Conservation (phyloP, 306 rosid genomes). For the Sesbania bispinosa region DNA sequence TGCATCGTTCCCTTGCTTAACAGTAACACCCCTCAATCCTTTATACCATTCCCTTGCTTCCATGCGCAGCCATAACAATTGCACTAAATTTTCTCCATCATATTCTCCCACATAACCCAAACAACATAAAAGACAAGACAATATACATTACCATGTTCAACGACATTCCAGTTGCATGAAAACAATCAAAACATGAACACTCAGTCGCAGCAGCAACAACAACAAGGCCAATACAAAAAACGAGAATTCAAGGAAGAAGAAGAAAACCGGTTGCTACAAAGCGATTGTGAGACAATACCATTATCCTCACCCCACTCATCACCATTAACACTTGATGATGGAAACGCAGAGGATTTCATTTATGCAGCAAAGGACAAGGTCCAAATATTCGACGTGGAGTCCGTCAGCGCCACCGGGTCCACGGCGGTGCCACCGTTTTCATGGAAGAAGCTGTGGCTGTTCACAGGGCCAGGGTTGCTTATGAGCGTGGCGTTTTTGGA, state of each 20-base stretch:
- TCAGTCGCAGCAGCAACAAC: not conserved
- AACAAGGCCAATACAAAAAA: not conserved
- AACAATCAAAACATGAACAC: slow-evolving; percentile 28
- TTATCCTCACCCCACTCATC: slow-evolving; percentile 1
- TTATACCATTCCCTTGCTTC: slow-evolving; percentile 13
- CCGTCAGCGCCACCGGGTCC: not conserved
- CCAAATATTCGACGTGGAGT: slow-evolving; percentile 40
- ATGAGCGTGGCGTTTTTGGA: slow-evolving; percentile 82
- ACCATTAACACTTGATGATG: not conserved
- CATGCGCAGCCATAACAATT: slow-evolving; percentile 18
- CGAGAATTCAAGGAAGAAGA: slow-evolving; percentile 13
- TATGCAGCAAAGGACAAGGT: slow-evolving; percentile 41
- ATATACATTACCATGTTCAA: not conserved
- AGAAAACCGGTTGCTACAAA: slow-evolving; percentile 15
- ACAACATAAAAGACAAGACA: not conserved
- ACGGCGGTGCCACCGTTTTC: slow-evolving; percentile 48
- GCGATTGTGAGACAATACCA: slow-evolving; percentile 32
- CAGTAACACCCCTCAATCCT: slow-evolving; percentile 23
- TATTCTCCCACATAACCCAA: slow-evolving; percentile 22
- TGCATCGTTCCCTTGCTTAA: not conserved
- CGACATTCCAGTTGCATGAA: not conserved
- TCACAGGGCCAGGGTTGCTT: slow-evolving; percentile 71
- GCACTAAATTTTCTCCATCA: slow-evolving; percentile 30
- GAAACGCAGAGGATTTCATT: not conserved
- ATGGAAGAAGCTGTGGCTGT: slow-evolving; percentile 70